Base-by-base conservation (phyloP, 192 early-diverging fungal genomes). In the Podila epigama region DNA sequence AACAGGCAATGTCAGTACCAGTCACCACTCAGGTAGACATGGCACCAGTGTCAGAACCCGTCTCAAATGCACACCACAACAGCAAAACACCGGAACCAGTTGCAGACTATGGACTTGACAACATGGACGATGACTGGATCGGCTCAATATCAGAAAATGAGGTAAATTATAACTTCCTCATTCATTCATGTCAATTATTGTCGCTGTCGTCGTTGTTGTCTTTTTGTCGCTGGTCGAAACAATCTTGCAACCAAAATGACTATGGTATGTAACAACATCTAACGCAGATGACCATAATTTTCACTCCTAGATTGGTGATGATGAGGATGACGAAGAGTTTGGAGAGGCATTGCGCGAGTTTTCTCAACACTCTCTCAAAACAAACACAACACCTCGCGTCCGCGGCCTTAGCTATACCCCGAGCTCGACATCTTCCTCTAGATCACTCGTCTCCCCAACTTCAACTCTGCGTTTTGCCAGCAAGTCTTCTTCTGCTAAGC, bases 241-340 rank as follows among this genome's bases (percentile, higher is more conserved):
- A n/a, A n/a, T n/a, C n/a, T 53, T 28, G 13, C 20, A 53, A 4
- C 5, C 13, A 16, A 20, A 9, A 9, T 13, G 27, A 15, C 51
- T 29, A 3, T 12, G 18, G 18, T 16, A 31, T 1, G 9, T 51
- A 2, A 22, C 12, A 41, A 60, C 9, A 52, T 12, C 27, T 2
- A 52, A 28, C 29, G 9, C 20, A 41, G 7, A 61, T 31, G 27
- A 22, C 5, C 20, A 33, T 20, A 51, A 63, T 27, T 11, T 37
- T 15, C 5, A 9, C 44, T 57, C 2, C 13, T 59, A 59, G 66
- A 33, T 68, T 11, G 48, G 25, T 8, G 18, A 32, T 20, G 31
- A 25, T 5, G 57, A 53, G 16, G 70, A 66, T 8, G 70, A 75
- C 28, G 56, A 58, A 36, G 63, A 65, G 39, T 61, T 66, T 60